These are phyloP conservation scores for Pterulicium gracile DNA, from an alignment of 1,284 basidiomycete species.

Conservation along the genomic window DNA sequence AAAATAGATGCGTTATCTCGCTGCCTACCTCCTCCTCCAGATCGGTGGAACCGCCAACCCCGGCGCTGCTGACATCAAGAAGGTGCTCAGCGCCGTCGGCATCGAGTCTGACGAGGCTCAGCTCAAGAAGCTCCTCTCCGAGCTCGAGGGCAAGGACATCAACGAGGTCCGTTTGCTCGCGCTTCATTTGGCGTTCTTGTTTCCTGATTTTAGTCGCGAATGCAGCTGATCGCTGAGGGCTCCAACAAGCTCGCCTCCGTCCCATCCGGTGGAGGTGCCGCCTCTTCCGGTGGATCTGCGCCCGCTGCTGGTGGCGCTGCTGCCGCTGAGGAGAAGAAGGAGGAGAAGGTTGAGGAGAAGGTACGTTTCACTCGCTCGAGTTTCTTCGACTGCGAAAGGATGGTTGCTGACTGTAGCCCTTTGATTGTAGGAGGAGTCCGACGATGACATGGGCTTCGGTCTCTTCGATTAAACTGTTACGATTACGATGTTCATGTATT, in stretches of 20 bases:
- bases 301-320: conserved; percentile 43
- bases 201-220: conserved; percentile 2
- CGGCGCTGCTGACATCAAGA: conserved; percentile 83
- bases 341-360: conserved; percentile 78
- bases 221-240: conserved; percentile 86
- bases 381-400: background rate
- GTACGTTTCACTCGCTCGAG: conserved; percentile 23
- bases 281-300: conserved; percentile 36
- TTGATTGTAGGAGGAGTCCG: conserved; percentile 70
- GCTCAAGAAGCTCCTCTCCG: conserved; percentile 80
- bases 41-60: conserved; percentile 89
- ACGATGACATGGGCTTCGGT: conserved; percentile 92
- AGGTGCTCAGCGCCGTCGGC: conserved; percentile 79
- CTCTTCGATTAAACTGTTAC: conserved; percentile 72
- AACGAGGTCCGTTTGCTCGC: conserved; percentile 46
- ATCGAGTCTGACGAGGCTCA: conserved; percentile 85
- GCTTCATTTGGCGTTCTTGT: background rate
- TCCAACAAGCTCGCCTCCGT: conserved; percentile 91
- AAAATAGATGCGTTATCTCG: conserved; percentile 87
- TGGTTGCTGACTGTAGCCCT: too few species aligned
- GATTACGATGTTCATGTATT: background rate
- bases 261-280: conserved; percentile 73
- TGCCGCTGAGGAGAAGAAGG: conserved; percentile 57
- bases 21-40: conserved; percentile 96
- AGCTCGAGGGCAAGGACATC: conserved; percentile 90